These are phyloP conservation scores for Tricholomella constricta DNA, from an alignment of 768 basidiomycete genomes.

Conservation along the genomic window DNA sequence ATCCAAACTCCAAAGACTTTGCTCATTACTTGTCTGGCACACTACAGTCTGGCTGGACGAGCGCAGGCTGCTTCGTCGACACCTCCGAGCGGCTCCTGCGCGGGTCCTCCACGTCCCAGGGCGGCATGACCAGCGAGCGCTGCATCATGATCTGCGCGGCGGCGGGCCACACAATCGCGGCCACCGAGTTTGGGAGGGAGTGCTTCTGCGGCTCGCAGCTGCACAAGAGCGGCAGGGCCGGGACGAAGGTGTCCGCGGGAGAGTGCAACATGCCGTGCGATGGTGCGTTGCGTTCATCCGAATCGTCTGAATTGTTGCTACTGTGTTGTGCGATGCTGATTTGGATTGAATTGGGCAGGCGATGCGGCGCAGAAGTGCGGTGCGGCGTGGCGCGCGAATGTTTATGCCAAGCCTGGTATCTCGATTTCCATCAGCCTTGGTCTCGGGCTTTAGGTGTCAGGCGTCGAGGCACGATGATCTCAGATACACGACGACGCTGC, in stretches of 20 bases:
- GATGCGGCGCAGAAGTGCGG: constrained; percentile 34
- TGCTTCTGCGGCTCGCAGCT: constrained; percentile 37
- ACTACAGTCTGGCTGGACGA: constrained; percentile 28
- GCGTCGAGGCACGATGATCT: too few relatives aligned
- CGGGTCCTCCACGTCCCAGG: constrained; percentile 15
- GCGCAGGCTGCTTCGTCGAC: constrained; percentile 36
- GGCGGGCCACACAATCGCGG: constrained; percentile 34
- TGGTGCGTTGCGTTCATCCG: too few relatives aligned
- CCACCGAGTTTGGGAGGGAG: constrained; percentile 34
- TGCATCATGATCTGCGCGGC: constrained; percentile 30
- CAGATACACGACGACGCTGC: too few relatives aligned
- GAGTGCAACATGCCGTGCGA: too few relatives aligned
- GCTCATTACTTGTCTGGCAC: too few relatives aligned
- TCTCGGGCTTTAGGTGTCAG: too few relatives aligned
- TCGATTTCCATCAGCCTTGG: background rate
- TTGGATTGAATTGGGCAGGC: constrained; percentile 19
- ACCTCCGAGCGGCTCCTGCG: constrained; percentile 30
- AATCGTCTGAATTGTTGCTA: background rate
- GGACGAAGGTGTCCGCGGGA: too few relatives aligned
- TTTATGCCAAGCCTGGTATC: constrained; percentile 18
- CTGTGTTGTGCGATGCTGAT: background rate
- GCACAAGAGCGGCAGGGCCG: constrained; percentile 16
- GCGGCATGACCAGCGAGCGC: constrained; percentile 31
- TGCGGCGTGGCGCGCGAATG: constrained; percentile 33
- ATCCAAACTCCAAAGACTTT: too few relatives aligned